Evolutionary conservation across 2,329 filamentous ascomycete genomes (phyloP).

Genomic region (Xylaria sp.): DNA sequence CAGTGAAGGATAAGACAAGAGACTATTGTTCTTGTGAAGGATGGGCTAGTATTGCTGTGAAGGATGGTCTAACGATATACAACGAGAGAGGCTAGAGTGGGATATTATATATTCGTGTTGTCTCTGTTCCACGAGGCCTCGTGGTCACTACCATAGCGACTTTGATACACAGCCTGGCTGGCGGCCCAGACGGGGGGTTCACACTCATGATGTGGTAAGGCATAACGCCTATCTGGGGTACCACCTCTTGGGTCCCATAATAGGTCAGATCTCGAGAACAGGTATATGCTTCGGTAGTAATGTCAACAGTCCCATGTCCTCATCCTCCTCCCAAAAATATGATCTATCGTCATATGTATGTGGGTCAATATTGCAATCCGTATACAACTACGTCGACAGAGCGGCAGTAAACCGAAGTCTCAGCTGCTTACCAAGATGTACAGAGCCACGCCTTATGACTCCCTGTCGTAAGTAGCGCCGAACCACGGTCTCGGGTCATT

Average conservation of each 20-base stretch:
- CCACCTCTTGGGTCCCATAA: conserved; percentile 6
- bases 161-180: too few species aligned
- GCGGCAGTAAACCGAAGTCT: background rate
- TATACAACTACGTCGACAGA: background rate
- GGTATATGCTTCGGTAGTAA: background rate
- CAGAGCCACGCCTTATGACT: too few species aligned
- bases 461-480: background rate
- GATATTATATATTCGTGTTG: conserved; percentile 6
- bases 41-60: background rate
- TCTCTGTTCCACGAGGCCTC: background rate
- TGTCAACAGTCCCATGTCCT: background rate
- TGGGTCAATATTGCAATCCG: background rate
- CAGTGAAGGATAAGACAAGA: background rate
- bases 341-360: background rate
- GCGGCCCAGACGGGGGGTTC: too few species aligned
- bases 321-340: conserved; percentile 5
- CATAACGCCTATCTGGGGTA: conserved; percentile 1
- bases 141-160: background rate
- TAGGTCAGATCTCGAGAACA: background rate
- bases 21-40: too few species aligned
- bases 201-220: background rate
- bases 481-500: background rate
- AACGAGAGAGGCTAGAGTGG: background rate
- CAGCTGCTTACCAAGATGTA: background rate
- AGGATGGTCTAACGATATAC: background rate